A percentile compares a stretch with the other conserved stretches of the same genome.
These are phyloP conservation scores for Gossypium laxum DNA, from an alignment of 441 rosid species.

Conservation along the genomic window DNA sequence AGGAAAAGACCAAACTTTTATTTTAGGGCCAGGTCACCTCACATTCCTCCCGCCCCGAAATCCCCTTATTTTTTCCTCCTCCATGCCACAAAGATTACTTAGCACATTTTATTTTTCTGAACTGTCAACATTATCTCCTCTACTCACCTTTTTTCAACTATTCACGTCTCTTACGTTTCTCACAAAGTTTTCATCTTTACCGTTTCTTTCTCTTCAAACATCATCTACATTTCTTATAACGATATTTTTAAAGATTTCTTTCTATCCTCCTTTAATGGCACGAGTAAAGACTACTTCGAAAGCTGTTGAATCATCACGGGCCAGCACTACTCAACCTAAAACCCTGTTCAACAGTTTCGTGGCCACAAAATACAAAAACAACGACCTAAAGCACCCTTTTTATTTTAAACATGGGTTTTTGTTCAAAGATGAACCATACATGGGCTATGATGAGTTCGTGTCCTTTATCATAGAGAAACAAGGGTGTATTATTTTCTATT, in stretches of 20 bases:
- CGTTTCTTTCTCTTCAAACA: background rate
- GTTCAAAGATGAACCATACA: too few species aligned
- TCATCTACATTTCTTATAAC: too few species aligned
- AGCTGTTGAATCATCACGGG: background rate
- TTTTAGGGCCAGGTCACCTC: background rate
- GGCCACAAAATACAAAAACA: background rate
- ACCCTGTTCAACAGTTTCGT: background rate
- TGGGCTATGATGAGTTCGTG: too few species aligned
- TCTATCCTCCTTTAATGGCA: background rate
- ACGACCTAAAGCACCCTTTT: background rate
- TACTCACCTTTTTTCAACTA: background rate
- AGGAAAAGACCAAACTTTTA: background rate
- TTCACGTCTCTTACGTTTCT: too few species aligned
- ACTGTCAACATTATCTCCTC: background rate
- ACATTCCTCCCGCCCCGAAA: background rate
- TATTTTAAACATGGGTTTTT: background rate
- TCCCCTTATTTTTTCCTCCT: background rate
- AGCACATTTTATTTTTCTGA: background rate
- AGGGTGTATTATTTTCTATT: too few species aligned
- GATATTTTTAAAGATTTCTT: too few species aligned
- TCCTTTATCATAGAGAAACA: too few species aligned
- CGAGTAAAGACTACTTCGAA: background rate
- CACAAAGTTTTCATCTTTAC: background rate
- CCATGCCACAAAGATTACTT: background rate
- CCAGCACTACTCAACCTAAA: background rate